Conservation (phyloP, 495 filamentous ascomycete genomes). For the Penicillium argentinense region DNA sequence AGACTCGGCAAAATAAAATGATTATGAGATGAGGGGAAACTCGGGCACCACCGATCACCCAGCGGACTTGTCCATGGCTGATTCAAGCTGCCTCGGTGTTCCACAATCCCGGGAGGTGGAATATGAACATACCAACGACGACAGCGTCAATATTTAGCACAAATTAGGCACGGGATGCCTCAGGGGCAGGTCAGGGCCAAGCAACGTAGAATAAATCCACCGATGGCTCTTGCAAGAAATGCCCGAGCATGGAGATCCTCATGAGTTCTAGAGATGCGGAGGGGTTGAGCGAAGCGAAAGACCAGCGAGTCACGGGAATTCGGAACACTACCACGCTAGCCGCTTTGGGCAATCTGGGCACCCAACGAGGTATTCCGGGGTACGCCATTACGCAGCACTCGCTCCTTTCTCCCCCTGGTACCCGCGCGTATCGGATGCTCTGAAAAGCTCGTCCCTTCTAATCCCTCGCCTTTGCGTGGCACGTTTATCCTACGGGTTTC, state of each 20-base stretch:
- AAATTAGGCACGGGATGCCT: not conserved
- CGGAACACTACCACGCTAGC: slow-evolving; percentile 19
- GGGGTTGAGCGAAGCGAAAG: slow-evolving; percentile 33
- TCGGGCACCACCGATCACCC: not conserved
- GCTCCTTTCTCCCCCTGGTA: too few species aligned
- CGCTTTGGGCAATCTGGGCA: slow-evolving; percentile 19
- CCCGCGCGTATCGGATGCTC: too few species aligned
- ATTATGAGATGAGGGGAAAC: too few species aligned
- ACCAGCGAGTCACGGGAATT: slow-evolving; percentile 32
- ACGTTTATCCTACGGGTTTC: too few species aligned
- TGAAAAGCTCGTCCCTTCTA: too few species aligned
- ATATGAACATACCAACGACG: slow-evolving; percentile 29
- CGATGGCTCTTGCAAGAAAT: not conserved
- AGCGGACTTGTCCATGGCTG: not conserved
- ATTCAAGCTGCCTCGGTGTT: slow-evolving; percentile 14
- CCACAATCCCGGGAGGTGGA: slow-evolving; percentile 21
- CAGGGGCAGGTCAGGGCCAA: too few species aligned
- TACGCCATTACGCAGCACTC: slow-evolving; percentile 8
- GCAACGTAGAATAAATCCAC: not conserved
- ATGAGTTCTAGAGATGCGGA: slow-evolving; percentile 18
- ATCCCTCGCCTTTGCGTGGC: too few species aligned
- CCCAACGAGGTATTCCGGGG: slow-evolving; percentile 16
- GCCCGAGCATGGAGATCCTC: not conserved
- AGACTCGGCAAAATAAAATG: too few species aligned
- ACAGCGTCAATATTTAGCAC: slow-evolving; percentile 20